Conservation (phyloP, 2,329 filamentous ascomycete genomes). For the Beauveria bassiana region DNA sequence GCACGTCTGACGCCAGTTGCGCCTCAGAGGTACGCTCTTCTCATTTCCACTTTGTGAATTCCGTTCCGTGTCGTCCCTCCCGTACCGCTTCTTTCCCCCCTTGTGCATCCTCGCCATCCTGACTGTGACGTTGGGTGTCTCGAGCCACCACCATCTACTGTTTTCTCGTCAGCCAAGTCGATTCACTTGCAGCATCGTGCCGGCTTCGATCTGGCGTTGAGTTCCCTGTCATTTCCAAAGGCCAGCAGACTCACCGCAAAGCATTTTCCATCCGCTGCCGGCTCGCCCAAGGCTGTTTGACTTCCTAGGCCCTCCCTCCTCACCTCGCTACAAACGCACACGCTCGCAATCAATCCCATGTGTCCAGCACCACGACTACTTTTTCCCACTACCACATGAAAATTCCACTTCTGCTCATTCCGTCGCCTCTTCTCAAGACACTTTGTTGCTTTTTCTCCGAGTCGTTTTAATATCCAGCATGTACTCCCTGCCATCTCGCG, state of each 20-base stretch:
- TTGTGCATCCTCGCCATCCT: background rate
- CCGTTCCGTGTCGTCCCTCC: background rate
- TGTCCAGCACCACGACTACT: constrained; percentile 6
- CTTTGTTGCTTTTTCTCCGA: background rate
- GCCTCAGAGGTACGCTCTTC: constrained; percentile 12
- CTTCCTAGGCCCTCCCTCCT: background rate
- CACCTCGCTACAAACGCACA: background rate
- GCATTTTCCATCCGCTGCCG: background rate
- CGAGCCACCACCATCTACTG: background rate
- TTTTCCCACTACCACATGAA: background rate
- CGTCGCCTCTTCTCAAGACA: background rate
- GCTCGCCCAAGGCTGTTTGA: background rate
- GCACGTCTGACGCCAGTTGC: constrained; percentile 16
- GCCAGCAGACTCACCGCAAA: background rate
- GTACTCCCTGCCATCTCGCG: constrained; percentile 10
- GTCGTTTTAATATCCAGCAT: background rate
- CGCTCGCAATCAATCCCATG: background rate
- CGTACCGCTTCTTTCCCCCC: background rate
- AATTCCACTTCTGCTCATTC: background rate
- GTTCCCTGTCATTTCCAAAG: background rate
- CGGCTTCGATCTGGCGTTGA: background rate
- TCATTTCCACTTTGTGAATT: background rate
- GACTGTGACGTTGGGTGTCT: constrained; percentile 3
- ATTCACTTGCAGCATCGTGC: background rate
- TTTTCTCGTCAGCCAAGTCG: background rate